Evolutionary conservation across 805 yeast genomes (phyloP), one percentile per base, ranked within the genome.

Genomic region (Kuraishia molischiana): DNA sequence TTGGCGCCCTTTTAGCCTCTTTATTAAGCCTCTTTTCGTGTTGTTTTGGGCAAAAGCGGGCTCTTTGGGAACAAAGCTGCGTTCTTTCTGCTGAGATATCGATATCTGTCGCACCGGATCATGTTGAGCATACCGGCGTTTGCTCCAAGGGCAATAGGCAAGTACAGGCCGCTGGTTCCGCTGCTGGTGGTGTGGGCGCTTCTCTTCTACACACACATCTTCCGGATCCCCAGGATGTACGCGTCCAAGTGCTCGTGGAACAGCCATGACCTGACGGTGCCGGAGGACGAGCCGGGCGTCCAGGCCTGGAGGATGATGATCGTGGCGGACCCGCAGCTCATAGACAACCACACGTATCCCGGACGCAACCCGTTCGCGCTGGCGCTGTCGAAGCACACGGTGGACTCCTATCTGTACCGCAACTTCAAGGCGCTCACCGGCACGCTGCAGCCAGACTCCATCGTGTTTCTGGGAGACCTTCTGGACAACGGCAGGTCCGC

Each of bases 321-420:
- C n/a, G 69, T 85, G 32, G 97, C 97, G 0, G 98, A 92, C 55
- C 97, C 98, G 0, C 98, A 92, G 54, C 66, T 92, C 22, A 81
- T 92, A 50, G 98, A 92, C 52, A 75, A 67, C 21, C 75, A 83
- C 56, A 83, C 97, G 0, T 92, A 92, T 53, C 95, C 95, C 0
- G 78, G 73, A 3, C 66, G 92, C 42, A 76, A 79, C 1, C 41
- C 59, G 19, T 22, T 68, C 1, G 50, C 81, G 5, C 66, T 80
- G 50, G 60, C 62, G 41, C 43, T 85, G 14, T 72, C 92, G 0
- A 65, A 72, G 44, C 58, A 63, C 41, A 51, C 85, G 31, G 68
- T 84, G 11, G 97, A 92, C 54, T 76, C 80, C 44, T 90, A 86
- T 50, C 78, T 85, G 46, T 77, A 74, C 45, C 67, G 86, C 41